Conservation (phyloP, 306 rosid genomes). For the Sindora glabra region DNA sequence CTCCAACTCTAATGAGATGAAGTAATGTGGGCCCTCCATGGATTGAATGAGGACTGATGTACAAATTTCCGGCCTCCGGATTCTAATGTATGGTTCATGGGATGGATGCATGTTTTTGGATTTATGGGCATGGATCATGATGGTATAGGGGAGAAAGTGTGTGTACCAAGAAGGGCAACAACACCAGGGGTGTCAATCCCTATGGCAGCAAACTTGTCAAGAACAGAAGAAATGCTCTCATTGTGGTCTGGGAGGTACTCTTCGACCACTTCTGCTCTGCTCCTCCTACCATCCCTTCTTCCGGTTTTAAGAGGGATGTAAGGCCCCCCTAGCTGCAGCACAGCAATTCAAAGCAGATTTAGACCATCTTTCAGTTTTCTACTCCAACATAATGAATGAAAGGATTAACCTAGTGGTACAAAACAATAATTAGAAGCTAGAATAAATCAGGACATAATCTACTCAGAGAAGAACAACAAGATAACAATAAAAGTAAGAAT, state of each 20-base stretch:
- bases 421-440: not conserved
- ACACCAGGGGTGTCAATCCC: conserved; percentile 87
- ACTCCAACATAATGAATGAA: not conserved
- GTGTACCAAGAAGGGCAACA: conserved; percentile 78
- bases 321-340: conserved; percentile 84
- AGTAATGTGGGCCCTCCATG: not conserved
- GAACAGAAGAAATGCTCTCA: conserved; percentile 83
- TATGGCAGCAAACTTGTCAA: conserved; percentile 73
- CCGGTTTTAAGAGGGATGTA: conserved; percentile 78
- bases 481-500: not conserved
- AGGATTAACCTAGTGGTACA: not conserved
- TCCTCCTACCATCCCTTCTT: conserved; percentile 93
- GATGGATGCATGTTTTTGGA: not conserved
- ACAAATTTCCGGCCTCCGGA: no score
- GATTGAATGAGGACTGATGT: not conserved
- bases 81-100: no score
- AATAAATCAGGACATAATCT: conserved; percentile 1
- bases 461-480: no score
- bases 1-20: not conserved
- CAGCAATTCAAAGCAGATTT: not conserved
- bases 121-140: not conserved
- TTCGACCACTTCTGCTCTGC: conserved; percentile 85
- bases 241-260: conserved; percentile 92
- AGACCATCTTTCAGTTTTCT: not conserved
- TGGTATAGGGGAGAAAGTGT: not conserved